Conservation (phyloP, 2,329 filamentous ascomycete genomes). For the Capronia americana region DNA sequence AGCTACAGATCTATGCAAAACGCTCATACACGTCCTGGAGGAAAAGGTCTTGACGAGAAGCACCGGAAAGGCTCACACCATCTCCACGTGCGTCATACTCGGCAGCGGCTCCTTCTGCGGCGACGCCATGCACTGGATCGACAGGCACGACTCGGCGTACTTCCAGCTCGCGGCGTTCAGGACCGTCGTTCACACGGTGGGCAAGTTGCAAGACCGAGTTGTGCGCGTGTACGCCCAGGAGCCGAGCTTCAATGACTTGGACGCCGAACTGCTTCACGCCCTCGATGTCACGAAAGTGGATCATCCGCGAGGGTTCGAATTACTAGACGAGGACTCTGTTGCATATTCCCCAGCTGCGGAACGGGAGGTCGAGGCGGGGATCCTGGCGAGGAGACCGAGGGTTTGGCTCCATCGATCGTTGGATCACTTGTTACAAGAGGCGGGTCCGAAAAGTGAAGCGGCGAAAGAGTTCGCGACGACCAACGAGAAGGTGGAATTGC, state of each 20-base stretch:
- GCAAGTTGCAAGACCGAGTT: slow-evolving; percentile 12
- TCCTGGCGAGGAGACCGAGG: slow-evolving; percentile 22
- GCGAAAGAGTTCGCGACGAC: slow-evolving; percentile 4
- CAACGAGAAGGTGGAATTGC: slow-evolving; percentile 18
- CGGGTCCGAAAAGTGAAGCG: not conserved
- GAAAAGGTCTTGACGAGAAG: slow-evolving; percentile 5
- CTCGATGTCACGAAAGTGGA: slow-evolving; percentile 48
- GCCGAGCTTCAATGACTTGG: slow-evolving; percentile 59
- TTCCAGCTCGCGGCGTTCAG: slow-evolving; percentile 35
- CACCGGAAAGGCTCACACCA: not conserved
- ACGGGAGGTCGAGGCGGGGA: slow-evolving; percentile 26
- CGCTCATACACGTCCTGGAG: slow-evolving; percentile 8
- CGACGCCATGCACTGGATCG: slow-evolving; percentile 29
- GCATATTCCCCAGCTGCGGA: slow-evolving; percentile 67
- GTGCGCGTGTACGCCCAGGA: slow-evolving; percentile 56
- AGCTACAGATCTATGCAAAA: slow-evolving; percentile 17
- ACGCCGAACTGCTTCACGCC: slow-evolving; percentile 47
- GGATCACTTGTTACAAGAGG: slow-evolving; percentile 4
- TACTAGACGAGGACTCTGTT: slow-evolving; percentile 58
- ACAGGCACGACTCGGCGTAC: slow-evolving; percentile 30
- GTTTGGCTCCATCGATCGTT: slow-evolving; percentile 31
- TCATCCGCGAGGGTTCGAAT: slow-evolving; percentile 60
- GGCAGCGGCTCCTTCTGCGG: slow-evolving; percentile 35
- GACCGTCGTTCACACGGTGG: slow-evolving; percentile 22
- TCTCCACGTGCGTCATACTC: slow-evolving; percentile 31